Conservation (phyloP, 164 flowering plant species). For the Paratinospora sagittata region DNA sequence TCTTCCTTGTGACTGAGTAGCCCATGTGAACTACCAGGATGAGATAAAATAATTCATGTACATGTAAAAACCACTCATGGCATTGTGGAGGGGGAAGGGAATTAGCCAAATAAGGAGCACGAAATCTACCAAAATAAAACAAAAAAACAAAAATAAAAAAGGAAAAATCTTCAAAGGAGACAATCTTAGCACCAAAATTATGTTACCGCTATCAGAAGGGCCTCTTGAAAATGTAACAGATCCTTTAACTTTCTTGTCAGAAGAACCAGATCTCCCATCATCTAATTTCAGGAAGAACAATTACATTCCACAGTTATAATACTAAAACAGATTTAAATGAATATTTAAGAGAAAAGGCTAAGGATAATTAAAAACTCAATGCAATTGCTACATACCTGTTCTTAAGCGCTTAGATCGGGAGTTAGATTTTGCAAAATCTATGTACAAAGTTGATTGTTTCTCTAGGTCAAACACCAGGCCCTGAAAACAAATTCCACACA, state of each 20-base stretch:
- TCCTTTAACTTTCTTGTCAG: slow-evolving; percentile 65
- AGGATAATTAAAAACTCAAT: slow-evolving; percentile 1
- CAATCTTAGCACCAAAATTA: neutral
- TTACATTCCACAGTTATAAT: neutral
- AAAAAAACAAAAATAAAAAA: neutral
- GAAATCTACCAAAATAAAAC: neutral
- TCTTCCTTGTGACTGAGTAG: slow-evolving; percentile 47
- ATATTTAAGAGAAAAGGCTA: neutral
- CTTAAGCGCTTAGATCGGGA: slow-evolving; percentile 82
- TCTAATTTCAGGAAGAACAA: slow-evolving; percentile 33
- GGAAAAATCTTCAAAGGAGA: neutral
- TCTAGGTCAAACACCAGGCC: slow-evolving; percentile 91
- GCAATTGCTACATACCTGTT: slow-evolving; percentile 41
- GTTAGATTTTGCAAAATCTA: slow-evolving; percentile 88
- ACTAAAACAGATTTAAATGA: neutral
- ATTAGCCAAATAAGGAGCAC: no score
- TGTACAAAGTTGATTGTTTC: slow-evolving; percentile 63
- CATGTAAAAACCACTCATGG: neutral
- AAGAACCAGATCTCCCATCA: slow-evolving; percentile 42
- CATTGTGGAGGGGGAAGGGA: no score
- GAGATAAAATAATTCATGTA: slow-evolving; percentile 3
- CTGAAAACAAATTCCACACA: slow-evolving; percentile 30
- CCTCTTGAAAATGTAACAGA: slow-evolving; percentile 32
- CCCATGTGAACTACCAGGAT: slow-evolving; percentile 23
- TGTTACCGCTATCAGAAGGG: slow-evolving; percentile 61